Evolutionary conservation across 495 filamentous ascomycete genomes (phyloP), one percentile per base, ranked within the genome.

Genomic region (Neurospora sp.): DNA sequence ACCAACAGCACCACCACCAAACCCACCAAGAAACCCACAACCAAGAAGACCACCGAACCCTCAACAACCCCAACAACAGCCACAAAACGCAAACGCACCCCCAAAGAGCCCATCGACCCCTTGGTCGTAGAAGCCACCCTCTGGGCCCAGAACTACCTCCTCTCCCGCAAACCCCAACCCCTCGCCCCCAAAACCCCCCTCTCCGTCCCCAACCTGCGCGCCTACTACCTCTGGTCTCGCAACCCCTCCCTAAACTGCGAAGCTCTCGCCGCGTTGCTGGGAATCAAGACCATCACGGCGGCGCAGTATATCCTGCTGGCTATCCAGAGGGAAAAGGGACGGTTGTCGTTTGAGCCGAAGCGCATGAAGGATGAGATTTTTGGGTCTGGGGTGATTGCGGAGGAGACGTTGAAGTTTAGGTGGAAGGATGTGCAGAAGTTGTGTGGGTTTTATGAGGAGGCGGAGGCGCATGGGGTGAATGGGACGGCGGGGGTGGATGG

Each of bases 221-320:
- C 89, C 2, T 92, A 91, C 74, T 84, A 85, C 72, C 79, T 92
- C 69, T 93, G 91, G 91, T 80, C 89, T 75, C 66, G 78, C 6
- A 82, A 87, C 71, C 80, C 80, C 11, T 78, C 78, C 16, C 80
- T 90, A 8, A 72, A 79, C 1, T 76, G 87, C 5, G 46, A 75
- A 0, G 78, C 81, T 0, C 82, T 90, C n/a, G 87, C 88, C n/a
- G 75, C 70, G 9, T 70, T 88, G 11, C 76, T 90, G 40, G 81
- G 90, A 1, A 78, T 92, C 38, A 80, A 80, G 71, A 75, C 72
- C 0, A 69, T 0, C 5, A 91, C 90, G 0, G 87, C 91, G 6
- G 76, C 78, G 9, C 75, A 62, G 0, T 91, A 91, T 72, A 84
- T 91, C 2, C 73, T 88, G 3, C 74, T 79, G 16, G 80, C 82